Base-by-base conservation (phyloP, 345 rosid genomes). In the Excoecaria agallocha region DNA sequence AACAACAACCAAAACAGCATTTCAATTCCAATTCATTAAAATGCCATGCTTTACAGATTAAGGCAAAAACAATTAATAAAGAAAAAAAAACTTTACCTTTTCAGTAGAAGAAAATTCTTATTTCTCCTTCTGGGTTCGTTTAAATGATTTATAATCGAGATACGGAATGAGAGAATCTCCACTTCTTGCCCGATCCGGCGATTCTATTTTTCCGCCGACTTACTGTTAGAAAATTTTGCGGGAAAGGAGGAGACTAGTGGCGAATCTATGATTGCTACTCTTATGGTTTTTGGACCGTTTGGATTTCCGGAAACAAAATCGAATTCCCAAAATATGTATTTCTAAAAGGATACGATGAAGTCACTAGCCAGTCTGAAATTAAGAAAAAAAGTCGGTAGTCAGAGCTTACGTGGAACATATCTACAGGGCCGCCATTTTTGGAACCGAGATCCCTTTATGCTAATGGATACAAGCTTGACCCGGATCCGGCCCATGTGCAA, bases 31-130 rank as follows among this genome's bases (percentile, higher is more conserved):
- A 30, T 30, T n/a, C n/a, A n/a, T n/a, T n/a, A n/a, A n/a, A n/a
- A n/a, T n/a, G n/a, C n/a, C n/a, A n/a, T 20, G 8, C 45, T 22
- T 58, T 58, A 10, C 16, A 54, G 17, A 51, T 16, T 52, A 16
- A 52, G 37, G n/a, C 43, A 39, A 39, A 43, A 39, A 1, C 56
- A 8, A 57, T 5, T 16, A 35, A 66, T 10, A 8, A 4, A 41
- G 4, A 22, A 2, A 70, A 7, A 37, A 41, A 10, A 22, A 66
- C 12, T 51, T 56, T 9, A 43, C 63, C 63, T 54, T 62, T 57
- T 70, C 25, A 66, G 50, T 46, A 22, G 69, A 55, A 20, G 10
- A 55, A 55, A 55, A 20, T 66, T 66, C 24, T 66, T 45, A n/a
- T 45, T 25, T 12, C 25, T 35, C 7, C 30, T 37, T 16, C 24